A percentile compares a stretch with the other conserved stretches of the same genome.
Evolutionary conservation across 345 rosid genomes (phyloP).

Genomic region (Dimocarpus longan): DNA sequence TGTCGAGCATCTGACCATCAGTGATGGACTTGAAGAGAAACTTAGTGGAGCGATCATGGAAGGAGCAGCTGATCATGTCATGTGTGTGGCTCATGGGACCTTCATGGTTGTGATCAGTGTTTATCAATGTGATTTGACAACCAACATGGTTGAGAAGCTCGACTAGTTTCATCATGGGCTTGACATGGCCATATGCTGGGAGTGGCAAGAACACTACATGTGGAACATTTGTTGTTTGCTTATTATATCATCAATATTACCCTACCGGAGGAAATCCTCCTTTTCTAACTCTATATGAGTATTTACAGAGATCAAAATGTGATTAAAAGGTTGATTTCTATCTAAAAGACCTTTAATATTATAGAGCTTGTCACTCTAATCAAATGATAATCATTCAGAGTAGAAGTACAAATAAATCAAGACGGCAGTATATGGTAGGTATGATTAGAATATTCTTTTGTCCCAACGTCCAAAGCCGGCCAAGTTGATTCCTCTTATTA

Average conservation of each 20-base stretch:
- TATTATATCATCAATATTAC: neutral
- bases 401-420: too few species aligned
- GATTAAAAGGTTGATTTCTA: too few species aligned
- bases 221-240: neutral
- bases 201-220: constrained; percentile 57
- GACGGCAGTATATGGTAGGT: too few species aligned
- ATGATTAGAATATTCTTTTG: too few species aligned
- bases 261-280: too few species aligned
- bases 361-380: too few species aligned
- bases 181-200: constrained; percentile 66
- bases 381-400: too few species aligned
- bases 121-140: constrained; percentile 58
- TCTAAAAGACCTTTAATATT: too few species aligned
- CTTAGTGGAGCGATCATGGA: constrained; percentile 22
- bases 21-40: constrained; percentile 37
- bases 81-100: constrained; percentile 26
- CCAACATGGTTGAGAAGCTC: constrained; percentile 51
- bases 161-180: constrained; percentile 61
- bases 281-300: too few species aligned
- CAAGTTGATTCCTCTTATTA: too few species aligned
- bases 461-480: too few species aligned
- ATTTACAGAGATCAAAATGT: too few species aligned
- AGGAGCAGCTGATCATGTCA: constrained; percentile 36
- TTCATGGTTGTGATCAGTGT: constrained; percentile 36
- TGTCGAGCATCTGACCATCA: constrained; percentile 36